Base-by-base conservation (phyloP, 2,329 filamentous ascomycete species). In the Trichoderma pleuroti region DNA sequence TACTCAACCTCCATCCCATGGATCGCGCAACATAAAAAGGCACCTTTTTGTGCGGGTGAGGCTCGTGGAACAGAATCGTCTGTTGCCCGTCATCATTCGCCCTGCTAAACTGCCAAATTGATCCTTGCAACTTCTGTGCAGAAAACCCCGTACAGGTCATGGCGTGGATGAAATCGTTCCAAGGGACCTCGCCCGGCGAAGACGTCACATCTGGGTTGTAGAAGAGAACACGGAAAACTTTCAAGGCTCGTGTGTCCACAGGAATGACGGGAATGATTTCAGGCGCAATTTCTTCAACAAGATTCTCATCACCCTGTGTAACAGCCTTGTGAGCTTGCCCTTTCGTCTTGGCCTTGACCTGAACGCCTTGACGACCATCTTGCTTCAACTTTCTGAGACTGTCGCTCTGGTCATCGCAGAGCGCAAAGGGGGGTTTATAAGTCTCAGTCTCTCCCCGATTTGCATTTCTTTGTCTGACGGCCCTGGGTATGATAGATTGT, bases 41-140 rank as follows among this genome's bases (percentile, higher is more conserved):
- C 4, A 90, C 81, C 77, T 90, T 89, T 1, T 79, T 78, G 1
- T 75, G 76, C 0, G 87, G 86, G 76, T 90, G 87, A 3, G 88
- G 88, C 74, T 90, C 87, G 72, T 90, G 87, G 72, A 90, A 87
- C 68, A 88, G 85, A 36, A 90, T 90, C 28, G 82, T 83, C 5
- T 84, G 77, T 49, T 83, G 79, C 0, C 83, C 80, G 66, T 84
- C 81, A 26, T 83, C 71, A 4, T 73, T 74, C 5, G 75, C 76
- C 4, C 84, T 85, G 16, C 79, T 81, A 72, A 90, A 90, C 12
- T 88, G 85, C 88, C 88, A 91, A 0, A 85, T 85, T 1, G 86
- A 90, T 0, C 87, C 87, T 71, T 89, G 88, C 0, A 90, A 80
- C 77, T 91, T 90, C 77, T 87, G 79, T 0, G 82, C 82, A 0